Evolutionary conservation across 139 green algal species (phyloP), one percentile per base, ranked within the genome.

Genomic region (Picochlorum sp.): DNA sequence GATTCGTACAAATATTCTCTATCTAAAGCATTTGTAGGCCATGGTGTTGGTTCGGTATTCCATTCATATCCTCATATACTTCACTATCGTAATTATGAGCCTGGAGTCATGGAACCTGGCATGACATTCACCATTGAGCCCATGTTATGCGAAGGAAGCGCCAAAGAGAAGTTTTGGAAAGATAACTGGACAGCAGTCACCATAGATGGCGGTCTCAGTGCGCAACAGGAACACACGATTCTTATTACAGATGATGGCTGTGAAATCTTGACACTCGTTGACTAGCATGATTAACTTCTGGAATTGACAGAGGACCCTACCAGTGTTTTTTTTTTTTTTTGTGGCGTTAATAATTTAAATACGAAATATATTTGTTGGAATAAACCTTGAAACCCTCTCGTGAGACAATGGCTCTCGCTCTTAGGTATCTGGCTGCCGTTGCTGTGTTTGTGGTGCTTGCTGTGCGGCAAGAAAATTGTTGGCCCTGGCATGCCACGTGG

Each of bases 91-190:
- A 97, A 95, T 66, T 76, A 61, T 22, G 61, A 85, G 43, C 63
- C 47, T 7, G 82, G 78, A 0, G 44, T 67, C 14, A 89, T 93
- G 84, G 60, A 86, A 59, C 22, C 70, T 25, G 76, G 84, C 10
- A 80, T 91, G 78, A 96, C 89, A 1, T 99, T 99, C 76, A 99
- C 93, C 0, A 97, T 99, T n/a, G 93, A 99, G 77, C 93, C 93
- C 22, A 97, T 97, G 67, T 75, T 99, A 13, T 83, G 65, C 24
- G 40, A 67, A 52, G 88, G 78, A 50, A 75, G 40, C 24, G 60
- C 75, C 20, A 70, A 64, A 39, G 65, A 64, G 50, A 66, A 72
- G 30, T 81, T 80, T 28, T 98, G 91, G 91, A 70, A 82, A 10
- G 93, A 99, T 63, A 64, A 88, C 13, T 99, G 93, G 93, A 99